phyloP scores from a whole-genome alignment of 2,329 filamentous ascomycete species.

The Parastagonospora avenae region DNA sequence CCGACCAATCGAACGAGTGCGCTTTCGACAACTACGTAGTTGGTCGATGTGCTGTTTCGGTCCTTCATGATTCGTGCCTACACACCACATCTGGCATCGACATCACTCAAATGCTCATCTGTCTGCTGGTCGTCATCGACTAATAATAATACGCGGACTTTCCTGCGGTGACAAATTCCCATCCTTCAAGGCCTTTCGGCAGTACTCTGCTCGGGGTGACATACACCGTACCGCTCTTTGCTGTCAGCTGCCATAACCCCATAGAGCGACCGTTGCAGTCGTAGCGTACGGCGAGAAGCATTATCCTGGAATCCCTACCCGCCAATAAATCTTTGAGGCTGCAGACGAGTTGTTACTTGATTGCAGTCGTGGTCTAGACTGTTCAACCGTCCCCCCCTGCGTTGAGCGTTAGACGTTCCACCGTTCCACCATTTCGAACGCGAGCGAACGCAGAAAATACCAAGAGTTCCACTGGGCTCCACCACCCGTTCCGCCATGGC shows the following conservation, averaged over 20 bases:
- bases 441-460: not conserved
- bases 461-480: conserved; percentile 5
- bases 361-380: conserved; percentile 2
- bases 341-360: not conserved
- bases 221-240: too few species aligned
- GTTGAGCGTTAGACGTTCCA: not conserved
- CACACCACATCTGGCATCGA: not conserved
- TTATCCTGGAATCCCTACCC: not conserved
- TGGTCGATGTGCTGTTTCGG: not conserved
- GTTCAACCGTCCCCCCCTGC: not conserved
- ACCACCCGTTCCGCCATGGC: not conserved
- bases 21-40: not conserved
- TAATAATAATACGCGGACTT: too few species aligned
- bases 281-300: not conserved
- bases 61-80: not conserved
- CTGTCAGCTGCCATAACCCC: not conserved
- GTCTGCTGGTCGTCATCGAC: too few species aligned
- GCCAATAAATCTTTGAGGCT: not conserved
- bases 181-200: too few species aligned
- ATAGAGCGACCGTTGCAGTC: not conserved
- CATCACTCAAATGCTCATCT: not conserved
- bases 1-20: not conserved
- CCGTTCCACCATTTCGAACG: not conserved
- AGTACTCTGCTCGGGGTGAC: too few species aligned
- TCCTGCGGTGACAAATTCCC: too few species aligned